These are phyloP conservation scores for Penicillium sp. DNA, from an alignment of 2,329 filamentous ascomycete genomes.

Conservation along the genomic window DNA sequence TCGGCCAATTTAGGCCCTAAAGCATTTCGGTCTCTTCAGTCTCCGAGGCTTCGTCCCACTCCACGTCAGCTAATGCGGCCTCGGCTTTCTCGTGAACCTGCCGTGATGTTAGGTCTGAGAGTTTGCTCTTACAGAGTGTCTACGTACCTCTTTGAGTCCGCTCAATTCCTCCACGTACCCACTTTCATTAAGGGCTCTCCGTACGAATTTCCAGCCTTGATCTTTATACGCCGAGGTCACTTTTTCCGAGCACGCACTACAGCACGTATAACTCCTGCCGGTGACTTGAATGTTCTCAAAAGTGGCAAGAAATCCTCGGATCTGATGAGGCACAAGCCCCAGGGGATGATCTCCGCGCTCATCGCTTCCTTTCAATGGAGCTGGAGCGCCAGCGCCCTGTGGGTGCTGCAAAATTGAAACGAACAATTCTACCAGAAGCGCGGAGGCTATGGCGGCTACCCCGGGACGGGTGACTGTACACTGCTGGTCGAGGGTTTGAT, in stretches of 20 bases:
- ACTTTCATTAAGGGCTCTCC: slow-evolving; percentile 57
- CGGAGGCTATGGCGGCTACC: slow-evolving; percentile 87
- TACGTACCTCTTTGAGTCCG: slow-evolving; percentile 55
- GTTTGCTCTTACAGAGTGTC: neutral
- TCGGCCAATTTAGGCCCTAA: slow-evolving; percentile 1
- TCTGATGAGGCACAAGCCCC: slow-evolving; percentile 60
- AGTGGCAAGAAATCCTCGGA: slow-evolving; percentile 60
- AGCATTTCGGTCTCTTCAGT: slow-evolving; percentile 35
- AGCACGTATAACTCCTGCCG: slow-evolving; percentile 59
- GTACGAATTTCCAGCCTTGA: slow-evolving; percentile 61
- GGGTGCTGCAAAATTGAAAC: slow-evolving; percentile 87
- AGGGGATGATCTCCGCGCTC: slow-evolving; percentile 45
- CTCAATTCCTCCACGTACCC: slow-evolving; percentile 64
- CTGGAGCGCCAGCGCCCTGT: slow-evolving; percentile 44
- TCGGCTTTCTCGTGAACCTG: slow-evolving; percentile 49
- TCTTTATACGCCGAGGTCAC: slow-evolving; percentile 53
- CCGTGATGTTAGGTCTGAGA: slow-evolving; percentile 19
- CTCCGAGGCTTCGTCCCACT: slow-evolving; percentile 46
- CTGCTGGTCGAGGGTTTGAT: slow-evolving; percentile 94
- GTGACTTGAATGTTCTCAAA: slow-evolving; percentile 59
- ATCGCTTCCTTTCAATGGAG: slow-evolving; percentile 31
- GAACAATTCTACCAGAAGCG: slow-evolving; percentile 83
- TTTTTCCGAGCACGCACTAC: slow-evolving; percentile 60
- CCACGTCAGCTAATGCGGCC: slow-evolving; percentile 43
- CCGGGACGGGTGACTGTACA: slow-evolving; percentile 96